phyloP scores from a whole-genome alignment of 306 rosid genomes.

The Castanea crenata region DNA sequence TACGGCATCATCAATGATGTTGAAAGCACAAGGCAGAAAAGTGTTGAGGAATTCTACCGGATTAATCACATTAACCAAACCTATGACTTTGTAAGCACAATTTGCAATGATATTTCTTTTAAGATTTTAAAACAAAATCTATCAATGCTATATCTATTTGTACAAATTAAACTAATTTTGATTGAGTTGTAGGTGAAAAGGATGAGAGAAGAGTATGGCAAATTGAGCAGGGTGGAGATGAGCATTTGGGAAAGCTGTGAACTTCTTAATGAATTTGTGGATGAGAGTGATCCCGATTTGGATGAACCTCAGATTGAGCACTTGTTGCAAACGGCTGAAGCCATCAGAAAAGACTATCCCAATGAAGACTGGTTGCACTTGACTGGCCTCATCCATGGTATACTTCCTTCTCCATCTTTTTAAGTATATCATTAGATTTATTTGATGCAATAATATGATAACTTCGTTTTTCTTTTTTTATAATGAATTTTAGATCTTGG shows the following conservation, averaged over 20 bases:
- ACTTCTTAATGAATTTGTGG: no score
- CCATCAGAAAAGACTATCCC: no score
- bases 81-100: constrained; percentile 11
- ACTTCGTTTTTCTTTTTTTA: background rate
- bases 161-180: background rate
- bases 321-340: no score
- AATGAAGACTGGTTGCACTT: no score
- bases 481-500: constrained; percentile 25
- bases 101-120: background rate
- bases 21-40: background rate
- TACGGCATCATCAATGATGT: background rate
- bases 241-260: no score
- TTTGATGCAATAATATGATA: background rate
- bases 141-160: background rate
- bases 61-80: background rate
- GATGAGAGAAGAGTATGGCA: no score
- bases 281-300: no score
- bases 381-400: no score
- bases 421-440: background rate
- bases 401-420: background rate
- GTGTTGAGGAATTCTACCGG: background rate
- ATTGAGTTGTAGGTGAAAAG: no score
- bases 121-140: background rate
- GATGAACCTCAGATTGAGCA: no score
- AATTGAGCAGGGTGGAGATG: no score